phyloP scores from a whole-genome alignment of 2,329 filamentous ascomycete genomes.

The Metarhizium humberi region DNA sequence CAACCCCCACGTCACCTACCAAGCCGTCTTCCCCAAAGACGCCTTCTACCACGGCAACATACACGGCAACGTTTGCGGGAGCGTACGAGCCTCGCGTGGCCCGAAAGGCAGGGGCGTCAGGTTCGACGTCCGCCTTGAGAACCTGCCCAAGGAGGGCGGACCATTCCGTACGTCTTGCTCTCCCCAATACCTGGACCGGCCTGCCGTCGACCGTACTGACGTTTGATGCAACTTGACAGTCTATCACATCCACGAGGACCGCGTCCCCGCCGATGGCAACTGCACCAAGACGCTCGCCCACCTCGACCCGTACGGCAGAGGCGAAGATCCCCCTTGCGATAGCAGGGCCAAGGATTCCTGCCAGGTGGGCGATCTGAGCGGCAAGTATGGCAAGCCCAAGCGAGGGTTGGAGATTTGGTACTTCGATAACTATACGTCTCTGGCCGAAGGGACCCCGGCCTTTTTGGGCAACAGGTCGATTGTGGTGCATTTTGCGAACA shows the following conservation, averaged over 20 bases:
- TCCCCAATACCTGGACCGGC: background rate
- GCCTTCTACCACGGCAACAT: conserved; percentile 44
- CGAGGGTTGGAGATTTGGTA: conserved; percentile 25
- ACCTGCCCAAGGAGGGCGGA: conserved; percentile 46
- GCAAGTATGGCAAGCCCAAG: conserved; percentile 59
- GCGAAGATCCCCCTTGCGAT: conserved; percentile 54
- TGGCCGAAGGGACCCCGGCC: conserved; percentile 36
- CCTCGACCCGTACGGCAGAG: conserved; percentile 60
- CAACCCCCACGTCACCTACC: conserved; percentile 49
- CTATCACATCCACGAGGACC: conserved; percentile 63
- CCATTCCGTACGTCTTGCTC: conserved; percentile 46
- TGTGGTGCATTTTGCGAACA: conserved; percentile 55
- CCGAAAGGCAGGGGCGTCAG: conserved; percentile 44
- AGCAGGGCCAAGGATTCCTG: conserved; percentile 48
- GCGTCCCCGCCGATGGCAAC: conserved; percentile 58
- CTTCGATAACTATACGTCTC: conserved; percentile 49
- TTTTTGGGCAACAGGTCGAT: conserved; percentile 59
- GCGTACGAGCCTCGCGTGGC: conserved; percentile 35
- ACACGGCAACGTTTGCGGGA: conserved; percentile 34
- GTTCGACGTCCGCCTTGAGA: conserved; percentile 46
- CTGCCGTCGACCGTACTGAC: background rate
- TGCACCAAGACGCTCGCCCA: conserved; percentile 60
- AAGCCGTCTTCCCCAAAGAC: conserved; percentile 44
- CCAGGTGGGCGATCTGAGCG: conserved; percentile 67
- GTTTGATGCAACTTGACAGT: conserved; percentile 34